A percentile compares a stretch with the other conserved stretches of the same genome.
Evolutionary conservation across 129 eudicot genomes (phyloP).

Genomic region (Tagetes erecta): DNA sequence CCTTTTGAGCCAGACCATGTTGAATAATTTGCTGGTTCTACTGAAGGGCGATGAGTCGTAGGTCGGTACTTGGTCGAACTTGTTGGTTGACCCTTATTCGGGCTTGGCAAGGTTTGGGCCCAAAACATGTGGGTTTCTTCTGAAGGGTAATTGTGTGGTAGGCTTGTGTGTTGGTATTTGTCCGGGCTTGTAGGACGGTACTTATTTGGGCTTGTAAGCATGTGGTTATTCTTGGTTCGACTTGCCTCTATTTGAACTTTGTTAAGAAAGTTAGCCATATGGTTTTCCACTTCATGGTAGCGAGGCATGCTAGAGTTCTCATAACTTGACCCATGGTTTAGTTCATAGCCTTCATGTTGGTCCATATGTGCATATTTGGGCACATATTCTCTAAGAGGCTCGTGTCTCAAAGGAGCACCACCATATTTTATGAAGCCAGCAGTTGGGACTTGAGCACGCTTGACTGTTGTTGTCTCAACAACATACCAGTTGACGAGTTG

Average conservation of each 20-base stretch:
- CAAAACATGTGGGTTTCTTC: background rate
- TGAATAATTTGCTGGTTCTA: background rate
- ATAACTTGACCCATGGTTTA: constrained; percentile 18
- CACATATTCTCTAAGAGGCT: background rate
- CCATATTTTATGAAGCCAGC: constrained; percentile 8
- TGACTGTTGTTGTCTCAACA: constrained; percentile 35
- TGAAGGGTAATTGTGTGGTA: background rate
- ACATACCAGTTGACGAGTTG: constrained; percentile 17
- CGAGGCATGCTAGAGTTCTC: constrained; percentile 18
- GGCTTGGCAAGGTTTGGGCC: background rate
- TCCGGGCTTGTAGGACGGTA: background rate
- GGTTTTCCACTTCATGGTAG: constrained; percentile 7
- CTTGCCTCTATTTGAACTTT: constrained; percentile 26
- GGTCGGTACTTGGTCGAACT: constrained; percentile 11
- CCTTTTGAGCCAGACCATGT: too few species aligned
- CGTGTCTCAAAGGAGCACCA: background rate
- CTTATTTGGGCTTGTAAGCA: background rate
- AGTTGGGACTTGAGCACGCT: constrained; percentile 23
- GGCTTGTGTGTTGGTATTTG: constrained; percentile 6
- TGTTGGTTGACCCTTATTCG: constrained; percentile 16
- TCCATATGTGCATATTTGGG: background rate
- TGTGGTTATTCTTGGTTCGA: background rate
- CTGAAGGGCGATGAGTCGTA: background rate
- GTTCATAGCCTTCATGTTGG: constrained; percentile 20
- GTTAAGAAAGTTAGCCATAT: constrained; percentile 20